Base-by-base conservation (phyloP, 2,329 filamentous ascomycete genomes). In the Mollisiaceae sp. region DNA sequence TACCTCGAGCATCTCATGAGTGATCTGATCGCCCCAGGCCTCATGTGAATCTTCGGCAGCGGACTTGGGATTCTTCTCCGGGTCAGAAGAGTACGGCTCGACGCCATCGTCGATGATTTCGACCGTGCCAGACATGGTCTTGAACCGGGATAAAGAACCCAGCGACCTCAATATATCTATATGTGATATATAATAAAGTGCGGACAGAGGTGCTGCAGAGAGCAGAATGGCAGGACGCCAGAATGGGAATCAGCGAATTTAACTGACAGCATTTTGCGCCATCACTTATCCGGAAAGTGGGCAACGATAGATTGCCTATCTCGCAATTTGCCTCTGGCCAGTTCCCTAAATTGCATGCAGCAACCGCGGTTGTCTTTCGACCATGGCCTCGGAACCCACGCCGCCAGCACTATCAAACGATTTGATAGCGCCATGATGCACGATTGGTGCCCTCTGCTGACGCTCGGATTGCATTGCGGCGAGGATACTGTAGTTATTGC, bases 1-100 rank as follows among this genome's bases (percentile, higher is more conserved):
- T 57, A 76, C 76, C 64, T 80, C 78, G 45, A 81, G 76, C 69
- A 78, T 74, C 63, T 78, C 74, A 36, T 76, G 75, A 6, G 78
- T 70, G 59, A 81, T 79, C 67, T 80, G 78, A 66, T 79, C 77
- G 2, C 77, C 75, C 41, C 68, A 55, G 18, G 65, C 59, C 8
- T 54, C 27, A 18, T 59, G 54, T 2, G 64, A 54, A 8, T 54
- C 50, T 15, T 54, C 50, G 11, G 24, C 18, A 54, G 50, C 50
- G 1, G 47, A 50, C 9, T 67, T 45, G 14, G 67, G 68, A 32
- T 62, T 70, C 71, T 78, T 78, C 50, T 78, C 76, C 2, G 71
- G 66, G 62, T 77, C 45, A 11, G 32, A 39, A n/a, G 56, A 43
- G 39, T 55, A 47, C 55, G 58, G 41, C n/a, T 47, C 41, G 24